Evolutionary conservation across 768 basidiomycete species (phyloP), one percentile per base, ranked within the genome.

Genomic region (Cystofilobasidium ferigula): DNA sequence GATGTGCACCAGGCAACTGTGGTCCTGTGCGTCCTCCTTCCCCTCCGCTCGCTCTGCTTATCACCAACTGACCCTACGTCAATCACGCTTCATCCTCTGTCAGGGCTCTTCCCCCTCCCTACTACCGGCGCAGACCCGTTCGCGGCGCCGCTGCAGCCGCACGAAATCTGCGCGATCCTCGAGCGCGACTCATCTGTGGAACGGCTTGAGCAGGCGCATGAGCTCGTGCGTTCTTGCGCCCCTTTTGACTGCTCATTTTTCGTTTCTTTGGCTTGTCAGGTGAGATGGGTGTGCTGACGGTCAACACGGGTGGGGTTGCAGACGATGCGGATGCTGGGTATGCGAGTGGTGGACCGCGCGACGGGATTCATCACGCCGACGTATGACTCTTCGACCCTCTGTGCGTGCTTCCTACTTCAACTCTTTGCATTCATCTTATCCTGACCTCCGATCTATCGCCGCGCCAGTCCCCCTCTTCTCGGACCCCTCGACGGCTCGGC

Each of bases 61-160:
- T 9, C 28, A 3, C 51, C 5, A 10, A 10, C 26, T 54, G 28
- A 54, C 5, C 30, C 51, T 6, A 6, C 51, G 12, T 32, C 30
- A 51, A 51, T 1, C 51, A 26, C 30, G 28, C 51, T 32, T 2
- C 51, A 12, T 12, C 30, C 3, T 8, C 14, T 28, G 26, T n/a
- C 30, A 54, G 51, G 51, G 51, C 51, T 54, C 28, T 54, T 54
- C 30, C 51, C 51, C 30, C 51, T 54, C 3, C 51, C 51, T 6
- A 18, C 12, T 9, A 2, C 3, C 2, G 30, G 13, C 28, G 28
- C 51, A 28, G 51, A 54, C 51, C 13, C 2, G 14, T 32, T 8
- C 51, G 26, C 51, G 2, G 26, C 26, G 14, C 51, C 51, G 14
- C 51, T 54, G 13, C 28, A 54, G 30, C 18, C 51, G 28, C 51